Evolutionary conservation across 805 yeast species (phyloP).

Genomic region (Hanseniaspora nectarophila): DNA sequence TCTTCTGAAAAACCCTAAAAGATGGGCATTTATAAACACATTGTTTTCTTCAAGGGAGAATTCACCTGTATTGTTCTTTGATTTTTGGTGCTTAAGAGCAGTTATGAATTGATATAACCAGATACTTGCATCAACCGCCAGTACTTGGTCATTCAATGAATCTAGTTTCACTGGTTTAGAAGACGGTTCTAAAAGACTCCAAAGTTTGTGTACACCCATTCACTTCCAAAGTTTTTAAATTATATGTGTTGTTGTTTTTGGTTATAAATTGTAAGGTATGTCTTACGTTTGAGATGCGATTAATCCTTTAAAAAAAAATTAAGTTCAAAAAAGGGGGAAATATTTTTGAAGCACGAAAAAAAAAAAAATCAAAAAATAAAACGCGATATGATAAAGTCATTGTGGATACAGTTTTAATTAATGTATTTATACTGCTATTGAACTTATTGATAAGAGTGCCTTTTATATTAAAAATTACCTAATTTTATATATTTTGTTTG

Average conservation of each 20-base stretch:
- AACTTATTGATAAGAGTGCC: too few species aligned
- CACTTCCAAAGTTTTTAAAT: background rate
- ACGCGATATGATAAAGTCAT: background rate
- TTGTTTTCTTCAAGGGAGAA: conserved; percentile 47
- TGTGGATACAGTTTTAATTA: too few species aligned
- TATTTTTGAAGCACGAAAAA: background rate
- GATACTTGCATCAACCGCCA: conserved; percentile 96
- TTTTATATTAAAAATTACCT: too few species aligned
- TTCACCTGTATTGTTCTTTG: conserved; percentile 5
- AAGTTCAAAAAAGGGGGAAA: background rate
- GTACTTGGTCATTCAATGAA: conserved; percentile 57
- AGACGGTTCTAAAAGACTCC: conserved; percentile 84
- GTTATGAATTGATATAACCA: conserved; percentile 96
- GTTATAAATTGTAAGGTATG: too few species aligned
- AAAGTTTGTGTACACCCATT: conserved; percentile 94
- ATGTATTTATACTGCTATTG: too few species aligned
- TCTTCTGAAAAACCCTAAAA: conserved; percentile 89
- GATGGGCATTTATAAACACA: conserved; percentile 64
- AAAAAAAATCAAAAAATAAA: background rate
- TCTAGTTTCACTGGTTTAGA: conserved; percentile 86
- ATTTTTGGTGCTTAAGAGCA: conserved; percentile 63
- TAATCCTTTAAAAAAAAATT: too few species aligned
- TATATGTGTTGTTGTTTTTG: background rate
- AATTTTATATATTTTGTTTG: too few species aligned
- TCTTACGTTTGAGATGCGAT: too few species aligned